phyloP scores from a whole-genome alignment of 345 rosid genomes.

The Cardamine resedifolia region DNA sequence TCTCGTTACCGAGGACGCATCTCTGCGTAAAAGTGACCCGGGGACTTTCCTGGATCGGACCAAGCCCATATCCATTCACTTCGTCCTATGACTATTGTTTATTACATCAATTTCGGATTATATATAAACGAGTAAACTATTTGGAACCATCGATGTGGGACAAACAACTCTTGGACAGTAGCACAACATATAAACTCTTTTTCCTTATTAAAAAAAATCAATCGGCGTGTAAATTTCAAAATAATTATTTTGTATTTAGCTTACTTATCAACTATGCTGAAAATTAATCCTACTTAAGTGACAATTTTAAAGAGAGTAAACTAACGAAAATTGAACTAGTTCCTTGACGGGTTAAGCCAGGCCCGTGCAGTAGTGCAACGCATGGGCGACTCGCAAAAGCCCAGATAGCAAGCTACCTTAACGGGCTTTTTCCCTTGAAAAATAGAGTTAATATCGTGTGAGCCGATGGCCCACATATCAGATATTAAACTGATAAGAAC shows the following conservation, averaged over 20 bases:
- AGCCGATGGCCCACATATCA: not conserved
- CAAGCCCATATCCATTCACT: constrained; percentile 27
- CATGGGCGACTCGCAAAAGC: not conserved
- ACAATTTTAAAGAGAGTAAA: no score
- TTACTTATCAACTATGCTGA: no score
- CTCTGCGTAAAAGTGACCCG: no score
- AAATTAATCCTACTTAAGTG: no score
- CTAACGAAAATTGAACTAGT: no score
- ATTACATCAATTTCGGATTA: fast-evolving
- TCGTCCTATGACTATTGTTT: not conserved
- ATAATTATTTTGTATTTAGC: no score
- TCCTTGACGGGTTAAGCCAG: not conserved
- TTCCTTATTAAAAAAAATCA: no score
- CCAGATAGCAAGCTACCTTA: not conserved
- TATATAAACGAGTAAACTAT: not conserved
- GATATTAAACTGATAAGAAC: not conserved
- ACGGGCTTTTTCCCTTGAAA: not conserved
- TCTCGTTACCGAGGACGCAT: no score
- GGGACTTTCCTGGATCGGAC: constrained; percentile 25
- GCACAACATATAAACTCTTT: no score
- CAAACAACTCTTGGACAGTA: no score
- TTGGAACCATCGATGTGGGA: not conserved
- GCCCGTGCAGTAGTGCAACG: not conserved
- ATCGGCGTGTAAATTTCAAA: no score
- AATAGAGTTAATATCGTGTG: no score